Conservation (phyloP, 805 yeast genomes). For the Ogataea trehalophila region DNA sequence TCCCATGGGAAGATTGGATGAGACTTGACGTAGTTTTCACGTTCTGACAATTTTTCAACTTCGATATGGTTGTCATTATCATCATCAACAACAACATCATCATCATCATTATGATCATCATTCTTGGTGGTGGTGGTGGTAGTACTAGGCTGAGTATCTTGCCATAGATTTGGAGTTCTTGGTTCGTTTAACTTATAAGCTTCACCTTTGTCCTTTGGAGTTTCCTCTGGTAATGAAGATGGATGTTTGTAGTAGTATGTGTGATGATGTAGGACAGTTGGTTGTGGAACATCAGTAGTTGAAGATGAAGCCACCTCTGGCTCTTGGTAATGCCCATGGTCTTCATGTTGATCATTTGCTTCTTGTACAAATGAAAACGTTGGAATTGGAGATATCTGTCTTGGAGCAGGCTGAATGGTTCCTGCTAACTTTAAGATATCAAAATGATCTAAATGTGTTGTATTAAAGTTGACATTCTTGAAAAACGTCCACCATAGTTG, state of each 20-base stretch:
- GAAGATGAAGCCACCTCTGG: background rate
- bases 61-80: background rate
- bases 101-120: background rate
- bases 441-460: constrained; percentile 6
- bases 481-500: constrained; percentile 29
- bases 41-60: background rate
- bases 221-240: constrained; percentile 21
- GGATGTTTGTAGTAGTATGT: constrained; percentile 20
- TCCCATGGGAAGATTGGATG: constrained; percentile 38
- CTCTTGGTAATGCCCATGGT: background rate
- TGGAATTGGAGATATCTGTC: background rate
- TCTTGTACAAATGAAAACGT: background rate
- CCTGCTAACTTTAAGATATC: constrained; percentile 19
- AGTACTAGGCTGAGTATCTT: background rate
- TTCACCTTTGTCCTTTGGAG: constrained; percentile 26
- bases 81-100: background rate
- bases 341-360: background rate
- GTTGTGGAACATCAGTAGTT: background rate
- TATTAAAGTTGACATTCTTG: background rate
- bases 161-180: constrained; percentile 17
- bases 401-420: constrained; percentile 19
- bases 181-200: constrained; percentile 29
- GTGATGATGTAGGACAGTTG: constrained; percentile 7
- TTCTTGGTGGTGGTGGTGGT: background rate
- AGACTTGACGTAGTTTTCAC: constrained; percentile 19